A percentile compares a stretch with the other conserved stretches of the same genome.
phyloP scores from a whole-genome alignment of 495 filamentous ascomycete genomes.

The Neurospora sp. region DNA sequence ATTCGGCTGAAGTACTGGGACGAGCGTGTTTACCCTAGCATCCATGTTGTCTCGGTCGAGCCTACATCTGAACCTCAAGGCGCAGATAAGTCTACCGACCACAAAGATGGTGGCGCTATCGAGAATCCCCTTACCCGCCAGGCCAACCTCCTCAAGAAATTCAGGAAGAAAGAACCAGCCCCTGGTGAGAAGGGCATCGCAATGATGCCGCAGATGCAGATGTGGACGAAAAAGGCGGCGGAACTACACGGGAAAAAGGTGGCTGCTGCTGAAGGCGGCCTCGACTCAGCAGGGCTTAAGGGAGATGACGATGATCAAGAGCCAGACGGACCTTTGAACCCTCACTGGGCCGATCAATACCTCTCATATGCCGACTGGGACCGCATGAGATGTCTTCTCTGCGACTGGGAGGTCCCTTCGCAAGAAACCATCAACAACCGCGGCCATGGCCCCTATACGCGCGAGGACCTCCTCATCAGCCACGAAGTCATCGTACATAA shows the following conservation, averaged over 20 bases:
- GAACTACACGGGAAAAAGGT: conserved; percentile 58
- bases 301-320: conserved; percentile 11
- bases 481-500: conserved; percentile 20
- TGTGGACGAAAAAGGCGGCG: conserved; percentile 80
- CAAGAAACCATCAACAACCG: conserved; percentile 11
- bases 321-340: conserved; percentile 9
- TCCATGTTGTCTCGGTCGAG: conserved; percentile 49
- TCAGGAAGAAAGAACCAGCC: conserved; percentile 53
- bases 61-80: conserved; percentile 21
- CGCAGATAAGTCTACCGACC: conserved; percentile 23
- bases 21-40: conserved; percentile 62
- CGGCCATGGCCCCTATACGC: conserved; percentile 11
- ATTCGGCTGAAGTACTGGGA: conserved; percentile 78
- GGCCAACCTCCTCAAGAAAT: conserved; percentile 12
- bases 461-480: conserved; percentile 20
- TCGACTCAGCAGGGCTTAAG: background rate
- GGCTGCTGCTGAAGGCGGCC: background rate
- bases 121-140: conserved; percentile 25
- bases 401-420: conserved; percentile 18
- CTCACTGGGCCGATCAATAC: conserved; percentile 17
- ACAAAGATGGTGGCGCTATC: conserved; percentile 11
- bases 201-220: conserved; percentile 62
- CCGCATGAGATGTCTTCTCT: conserved; percentile 19
- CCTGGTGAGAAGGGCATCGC: conserved; percentile 38
- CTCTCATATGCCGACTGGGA: conserved; percentile 28